Base-by-base conservation (phyloP, 106 monocot genomes). In the Dioscorea dumetorum region DNA sequence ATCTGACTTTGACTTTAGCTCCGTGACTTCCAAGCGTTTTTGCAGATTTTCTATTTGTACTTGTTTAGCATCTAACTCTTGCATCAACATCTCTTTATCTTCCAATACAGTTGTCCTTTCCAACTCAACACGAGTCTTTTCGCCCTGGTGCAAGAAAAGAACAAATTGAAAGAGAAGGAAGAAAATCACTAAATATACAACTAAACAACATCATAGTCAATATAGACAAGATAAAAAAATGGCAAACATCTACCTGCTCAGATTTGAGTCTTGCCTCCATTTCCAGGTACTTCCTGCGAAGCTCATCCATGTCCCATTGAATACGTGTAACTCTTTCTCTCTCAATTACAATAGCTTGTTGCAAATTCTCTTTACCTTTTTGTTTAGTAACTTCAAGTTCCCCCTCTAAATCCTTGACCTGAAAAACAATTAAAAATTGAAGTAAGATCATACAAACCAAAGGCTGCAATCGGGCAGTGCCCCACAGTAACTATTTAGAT, bases 301-400 rank as follows among this genome's bases (percentile, higher is more conserved):
- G 78, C 64, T 97, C 95, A 87, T 89, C 91, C 78, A 85, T 85
- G 51, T 97, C 95, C 95, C 95, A 91, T 67, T 97, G 91, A 74
- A 91, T 84, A 67, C 91, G 91, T 57, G 86, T 91, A 21, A 97
- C 80, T 73, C 86, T 81, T 75, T 97, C 95, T 78, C 86, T 91
- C 78, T 97, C 95, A 67, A 78, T 34, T 62, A 97, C 66, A 57
- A 97, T 80, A 18, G 95, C 95, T 71, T 97, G 88, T 53, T 97
- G 83, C 76, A 91, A 60, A 58, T 86, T 88, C 74, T 91, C 95
- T 74, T 74, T 89, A 58, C 73, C 74, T 76, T 80, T 97, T 62
- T 89, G 88, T 62, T 79, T 88, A 21, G 91, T 86, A 5, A 61
- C 83, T 79, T 91, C 91, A 67, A 97, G 69, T 72, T 97, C 84